Conservation (phyloP, 2,329 filamentous ascomycete species). For the Cladophialophora exuberans region DNA sequence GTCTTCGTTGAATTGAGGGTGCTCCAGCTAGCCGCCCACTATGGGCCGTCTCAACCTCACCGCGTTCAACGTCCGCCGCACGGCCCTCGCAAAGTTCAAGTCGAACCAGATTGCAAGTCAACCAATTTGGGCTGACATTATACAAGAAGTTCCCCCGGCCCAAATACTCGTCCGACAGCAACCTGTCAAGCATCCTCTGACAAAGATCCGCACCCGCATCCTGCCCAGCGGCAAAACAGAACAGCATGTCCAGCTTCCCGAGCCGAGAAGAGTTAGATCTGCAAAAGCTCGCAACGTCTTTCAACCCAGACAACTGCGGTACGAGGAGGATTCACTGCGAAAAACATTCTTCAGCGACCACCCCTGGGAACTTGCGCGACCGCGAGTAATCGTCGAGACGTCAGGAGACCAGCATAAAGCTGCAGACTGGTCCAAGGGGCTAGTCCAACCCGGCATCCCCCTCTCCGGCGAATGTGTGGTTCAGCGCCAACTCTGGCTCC, state of each 20-base stretch:
- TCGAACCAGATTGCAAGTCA: conserved; percentile 40
- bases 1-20: background rate
- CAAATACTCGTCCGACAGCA: conserved; percentile 63
- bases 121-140: conserved; percentile 60
- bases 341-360: conserved; percentile 87
- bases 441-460: conserved; percentile 74
- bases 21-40: conserved; percentile 17
- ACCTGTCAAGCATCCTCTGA: conserved; percentile 49
- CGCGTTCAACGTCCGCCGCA: conserved; percentile 50
- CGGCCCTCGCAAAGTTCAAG: conserved; percentile 43
- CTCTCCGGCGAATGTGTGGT: conserved; percentile 90
- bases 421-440: conserved; percentile 60
- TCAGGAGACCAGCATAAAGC: conserved; percentile 78
- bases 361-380: conserved; percentile 93
- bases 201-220: conserved; percentile 44
- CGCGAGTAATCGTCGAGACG: conserved; percentile 79
- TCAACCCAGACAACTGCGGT: conserved; percentile 74
- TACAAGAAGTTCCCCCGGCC: conserved; percentile 62
- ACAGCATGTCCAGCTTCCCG: conserved; percentile 25
- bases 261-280: conserved; percentile 46
- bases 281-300: conserved; percentile 72
- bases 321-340: conserved; percentile 82
- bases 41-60: conserved; percentile 54
- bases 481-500: conserved; percentile 86
- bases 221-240: conserved; percentile 28